Evolutionary conservation across 768 basidiomycete genomes (phyloP), one percentile per base, ranked within the genome.

Genomic region (Hypholoma fasciculare): DNA sequence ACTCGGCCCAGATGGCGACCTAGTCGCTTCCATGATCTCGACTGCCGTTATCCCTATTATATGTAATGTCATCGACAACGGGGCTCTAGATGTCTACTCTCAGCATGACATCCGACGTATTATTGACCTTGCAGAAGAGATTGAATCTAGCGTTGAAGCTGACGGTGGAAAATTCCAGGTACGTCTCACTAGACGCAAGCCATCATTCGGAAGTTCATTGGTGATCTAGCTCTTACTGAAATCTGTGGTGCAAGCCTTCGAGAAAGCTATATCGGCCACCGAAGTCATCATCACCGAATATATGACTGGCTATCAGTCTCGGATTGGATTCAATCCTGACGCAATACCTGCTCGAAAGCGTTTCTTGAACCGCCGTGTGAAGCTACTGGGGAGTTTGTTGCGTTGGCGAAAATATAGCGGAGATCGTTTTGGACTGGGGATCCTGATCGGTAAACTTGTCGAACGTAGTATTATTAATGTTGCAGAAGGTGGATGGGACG

Each of bases 1-100:
- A 53, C 71, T 92, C 19, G 90, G 92, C 1, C 85, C 90, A 0
- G 93, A 94, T 59, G 94, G 91, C 8, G 94, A 97, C 66, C 76
- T 97, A 20, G 89, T 94, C 36, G 85, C 91, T 12, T 86, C 90
- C 0, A 94, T 96, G 87, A 82, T 96, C 16, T 86, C 90, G n/a
- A 91, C 90, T 0, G 86, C 87, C 0, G 77, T 96, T 43, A 84
- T 90, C 38, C 93, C 95, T 8, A 78, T 87, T 49, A 66, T 97
- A 8, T 83, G 81, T 67, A 90, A 85, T 63, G 67, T 91, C 20
- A 68, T 97, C n/a, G 85, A 88, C 56, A 80, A 79, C n/a, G 94
- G 95, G 23, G 89, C 82, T 4, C 76, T 95, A 54, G 90, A 97
- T 69, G 86, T 90, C 1, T 94, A 92, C 71, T 96, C 94, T 2